Conservation (phyloP, 2,329 filamentous ascomycete genomes). For the Trichoderma sp. region DNA sequence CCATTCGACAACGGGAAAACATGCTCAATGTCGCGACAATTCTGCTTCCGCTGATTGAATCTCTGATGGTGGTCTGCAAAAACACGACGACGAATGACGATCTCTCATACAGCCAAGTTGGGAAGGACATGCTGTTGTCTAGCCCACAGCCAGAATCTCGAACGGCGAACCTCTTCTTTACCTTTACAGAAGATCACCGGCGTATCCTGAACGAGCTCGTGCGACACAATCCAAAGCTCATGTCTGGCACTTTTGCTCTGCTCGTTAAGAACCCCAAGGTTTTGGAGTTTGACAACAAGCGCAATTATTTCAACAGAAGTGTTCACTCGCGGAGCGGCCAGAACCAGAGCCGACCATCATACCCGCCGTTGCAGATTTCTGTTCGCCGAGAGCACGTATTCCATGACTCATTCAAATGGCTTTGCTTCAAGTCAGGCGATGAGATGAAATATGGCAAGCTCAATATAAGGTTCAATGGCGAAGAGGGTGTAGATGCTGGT, state of each 20-base stretch:
- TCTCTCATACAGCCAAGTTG: constrained; percentile 46
- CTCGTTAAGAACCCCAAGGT: constrained; percentile 99
- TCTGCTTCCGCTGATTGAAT: constrained; percentile 88
- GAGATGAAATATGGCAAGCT: constrained; percentile 99
- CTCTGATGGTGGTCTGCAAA: constrained; percentile 98
- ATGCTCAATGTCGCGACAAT: constrained; percentile 98
- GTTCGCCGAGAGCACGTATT: constrained; percentile 95
- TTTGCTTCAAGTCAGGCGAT: constrained; percentile 93
- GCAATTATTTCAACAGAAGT: constrained; percentile 95
- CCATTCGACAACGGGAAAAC: constrained; percentile 87
- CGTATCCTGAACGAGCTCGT: constrained; percentile 98
- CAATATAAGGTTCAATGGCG: constrained; percentile 93
- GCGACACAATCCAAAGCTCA: constrained; percentile 92
- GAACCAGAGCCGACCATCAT: constrained; percentile 66
- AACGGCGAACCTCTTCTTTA: constrained; percentile 92
- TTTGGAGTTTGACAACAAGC: constrained; percentile 98
- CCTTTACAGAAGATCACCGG: constrained; percentile 94
- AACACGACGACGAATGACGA: constrained; percentile 81
- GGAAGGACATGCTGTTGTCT: constrained; percentile 68
- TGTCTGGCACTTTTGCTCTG: constrained; percentile 96
- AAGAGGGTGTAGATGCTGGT: constrained; percentile 96
- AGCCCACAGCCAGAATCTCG: constrained; percentile 74
- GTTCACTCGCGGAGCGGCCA: constrained; percentile 70
- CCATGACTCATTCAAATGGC: constrained; percentile 95
- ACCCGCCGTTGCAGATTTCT: constrained; percentile 74